Evolutionary conservation across 2,329 filamentous ascomycete genomes (phyloP).

Genomic region (Clonostachys rhizophaga): DNA sequence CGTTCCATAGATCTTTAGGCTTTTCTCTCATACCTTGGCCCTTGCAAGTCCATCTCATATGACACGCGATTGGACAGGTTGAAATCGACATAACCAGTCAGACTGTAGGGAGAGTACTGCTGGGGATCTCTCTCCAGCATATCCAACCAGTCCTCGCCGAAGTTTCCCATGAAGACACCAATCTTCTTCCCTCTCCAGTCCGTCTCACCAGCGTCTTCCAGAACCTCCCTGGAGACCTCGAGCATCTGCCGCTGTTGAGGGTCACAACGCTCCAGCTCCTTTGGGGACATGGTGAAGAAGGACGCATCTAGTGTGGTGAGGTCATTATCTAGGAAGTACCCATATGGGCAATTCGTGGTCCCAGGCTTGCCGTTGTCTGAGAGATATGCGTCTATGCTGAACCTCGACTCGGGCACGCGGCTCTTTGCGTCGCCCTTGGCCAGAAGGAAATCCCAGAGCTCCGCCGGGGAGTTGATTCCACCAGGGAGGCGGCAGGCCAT

Average conservation of each 20-base stretch:
- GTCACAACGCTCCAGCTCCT: constrained; percentile 31
- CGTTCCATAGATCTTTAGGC: constrained; percentile 8
- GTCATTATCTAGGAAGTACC: constrained; percentile 28
- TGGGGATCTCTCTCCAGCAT: constrained; percentile 13
- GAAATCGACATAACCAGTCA: constrained; percentile 2
- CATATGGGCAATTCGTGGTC: constrained; percentile 7
- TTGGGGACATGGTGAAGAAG: constrained; percentile 30
- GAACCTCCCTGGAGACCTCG: constrained; percentile 30
- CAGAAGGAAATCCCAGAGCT: constrained; percentile 25
- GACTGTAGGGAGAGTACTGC: constrained; percentile 8
- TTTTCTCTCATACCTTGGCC: constrained; percentile 13
- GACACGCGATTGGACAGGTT: background rate
- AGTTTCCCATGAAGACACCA: constrained; percentile 25
- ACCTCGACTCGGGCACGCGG: constrained; percentile 11
- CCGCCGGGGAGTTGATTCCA: constrained; percentile 19
- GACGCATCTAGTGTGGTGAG: constrained; percentile 21
- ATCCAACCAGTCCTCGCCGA: constrained; percentile 22
- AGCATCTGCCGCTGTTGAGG: constrained; percentile 34
- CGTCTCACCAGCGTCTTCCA: constrained; percentile 19
- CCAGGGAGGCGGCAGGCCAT: constrained; percentile 31
- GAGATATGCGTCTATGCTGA: constrained; percentile 12
- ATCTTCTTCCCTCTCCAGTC: constrained; percentile 16
- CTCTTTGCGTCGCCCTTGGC: constrained; percentile 24
- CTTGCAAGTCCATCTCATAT: background rate
- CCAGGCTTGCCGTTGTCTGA: constrained; percentile 21